phyloP scores from a whole-genome alignment of 108 stramenopile species.

The Nitzschia putrida region DNA sequence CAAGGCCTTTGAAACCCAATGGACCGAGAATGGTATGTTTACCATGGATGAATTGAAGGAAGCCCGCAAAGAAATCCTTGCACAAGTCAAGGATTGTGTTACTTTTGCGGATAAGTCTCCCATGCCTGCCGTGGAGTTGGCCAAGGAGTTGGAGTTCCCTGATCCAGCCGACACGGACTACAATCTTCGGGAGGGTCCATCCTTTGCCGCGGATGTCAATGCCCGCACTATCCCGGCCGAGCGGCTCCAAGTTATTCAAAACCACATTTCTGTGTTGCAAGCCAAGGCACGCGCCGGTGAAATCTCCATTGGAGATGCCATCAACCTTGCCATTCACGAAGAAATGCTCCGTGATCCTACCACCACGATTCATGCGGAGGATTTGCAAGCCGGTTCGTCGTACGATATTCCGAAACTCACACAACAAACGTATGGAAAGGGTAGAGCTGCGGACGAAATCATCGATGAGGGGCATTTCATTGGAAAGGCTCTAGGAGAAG shows the following conservation, averaged over 20 bases:
- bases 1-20: conserved; percentile 90
- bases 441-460: conserved; percentile 96
- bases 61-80: conserved; percentile 75
- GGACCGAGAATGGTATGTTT: conserved; percentile 73
- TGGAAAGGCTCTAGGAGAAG: conserved; percentile 98
- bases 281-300: conserved; percentile 88
- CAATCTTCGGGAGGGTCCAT: conserved; percentile 82
- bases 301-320: conserved; percentile 97
- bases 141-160: conserved; percentile 98
- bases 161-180: conserved; percentile 94
- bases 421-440: conserved; percentile 95
- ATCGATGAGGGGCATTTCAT: conserved; percentile 99
- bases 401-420: conserved; percentile 98
- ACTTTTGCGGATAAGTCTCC: conserved; percentile 91
- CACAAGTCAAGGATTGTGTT: conserved; percentile 88
- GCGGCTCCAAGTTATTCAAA: conserved; percentile 71
- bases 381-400: conserved; percentile 96
- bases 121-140: conserved; percentile 91
- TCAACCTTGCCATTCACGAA: conserved; percentile 98
- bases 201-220: conserved; percentile 83
- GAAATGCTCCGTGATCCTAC: conserved; percentile 99
- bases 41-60: conserved; percentile 90
- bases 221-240: conserved; percentile 77
- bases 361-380: conserved; percentile 97
- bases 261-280: conserved; percentile 72